Evolutionary conservation across 495 filamentous ascomycete genomes (phyloP).

Genomic region (Aspergillus sparsus): DNA sequence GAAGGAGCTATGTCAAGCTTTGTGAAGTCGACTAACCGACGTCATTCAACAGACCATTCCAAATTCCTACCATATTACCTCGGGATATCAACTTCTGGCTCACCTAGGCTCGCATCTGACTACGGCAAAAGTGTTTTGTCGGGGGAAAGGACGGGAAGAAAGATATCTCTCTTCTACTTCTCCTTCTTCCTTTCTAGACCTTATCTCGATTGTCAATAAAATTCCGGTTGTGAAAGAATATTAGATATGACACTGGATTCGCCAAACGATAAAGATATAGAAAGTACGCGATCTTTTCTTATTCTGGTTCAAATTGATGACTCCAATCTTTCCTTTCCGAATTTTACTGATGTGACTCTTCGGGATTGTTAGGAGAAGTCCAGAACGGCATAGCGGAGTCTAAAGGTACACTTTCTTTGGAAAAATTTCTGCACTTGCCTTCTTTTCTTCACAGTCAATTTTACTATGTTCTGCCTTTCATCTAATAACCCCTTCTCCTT

Average conservation of each 20-base stretch:
- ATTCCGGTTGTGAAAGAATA: neutral
- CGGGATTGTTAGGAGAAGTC: slow-evolving; percentile 7
- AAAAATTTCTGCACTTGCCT: neutral
- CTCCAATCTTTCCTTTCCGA: neutral
- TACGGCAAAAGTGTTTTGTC: too few species aligned
- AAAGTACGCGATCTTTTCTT: slow-evolving; percentile 13
- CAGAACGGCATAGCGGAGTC: slow-evolving; percentile 9
- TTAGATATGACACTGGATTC: slow-evolving; percentile 21
- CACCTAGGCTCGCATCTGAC: too few species aligned
- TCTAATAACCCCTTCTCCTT: neutral
- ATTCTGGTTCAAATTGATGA: neutral
- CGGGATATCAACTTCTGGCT: too few species aligned
- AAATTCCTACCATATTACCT: too few species aligned
- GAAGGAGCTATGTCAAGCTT: neutral
- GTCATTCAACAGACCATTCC: too few species aligned
- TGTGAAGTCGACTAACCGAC: too few species aligned
- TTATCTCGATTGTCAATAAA: neutral
- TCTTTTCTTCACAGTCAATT: neutral
- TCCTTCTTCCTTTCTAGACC: neutral
- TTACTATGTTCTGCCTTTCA: neutral
- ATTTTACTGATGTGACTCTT: slow-evolving; percentile 11
- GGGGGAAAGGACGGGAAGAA: neutral
- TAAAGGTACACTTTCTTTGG: slow-evolving; percentile 10
- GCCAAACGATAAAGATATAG: slow-evolving; percentile 12
- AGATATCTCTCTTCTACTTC: neutral